These are phyloP conservation scores for Helotiales sp. DNA, from an alignment of 2,329 filamentous ascomycete species.

Conservation along the genomic window DNA sequence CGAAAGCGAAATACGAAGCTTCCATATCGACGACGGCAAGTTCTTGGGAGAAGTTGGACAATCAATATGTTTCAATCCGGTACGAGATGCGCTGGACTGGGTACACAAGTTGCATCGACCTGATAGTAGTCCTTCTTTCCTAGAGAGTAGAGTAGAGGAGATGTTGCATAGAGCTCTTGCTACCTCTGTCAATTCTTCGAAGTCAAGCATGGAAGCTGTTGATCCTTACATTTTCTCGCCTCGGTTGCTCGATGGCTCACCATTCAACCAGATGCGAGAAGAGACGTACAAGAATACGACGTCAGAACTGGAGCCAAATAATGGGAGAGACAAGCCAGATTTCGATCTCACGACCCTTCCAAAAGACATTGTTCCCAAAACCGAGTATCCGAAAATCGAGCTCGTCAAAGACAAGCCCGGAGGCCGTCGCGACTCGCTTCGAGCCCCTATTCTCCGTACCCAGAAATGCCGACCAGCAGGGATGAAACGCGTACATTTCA, in stretches of 20 bases:
- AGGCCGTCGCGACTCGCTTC: not conserved
- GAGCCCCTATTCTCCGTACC: constrained; percentile 6
- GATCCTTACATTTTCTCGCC: not conserved
- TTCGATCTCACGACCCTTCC: not conserved
- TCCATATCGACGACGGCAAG: not conserved
- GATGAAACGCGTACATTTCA: constrained; percentile 1
- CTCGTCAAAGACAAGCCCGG: not conserved
- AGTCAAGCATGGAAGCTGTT: not conserved
- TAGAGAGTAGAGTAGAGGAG: not conserved
- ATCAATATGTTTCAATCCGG: not conserved
- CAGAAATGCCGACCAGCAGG: not conserved
- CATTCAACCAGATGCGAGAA: not conserved
- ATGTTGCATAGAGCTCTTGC: not conserved
- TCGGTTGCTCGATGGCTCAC: not conserved
- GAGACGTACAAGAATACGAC: not conserved
- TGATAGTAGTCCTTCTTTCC: not conserved
- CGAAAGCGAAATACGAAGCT: not conserved
- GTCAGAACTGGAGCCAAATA: not conserved
- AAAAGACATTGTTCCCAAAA: not conserved
- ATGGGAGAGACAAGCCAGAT: not conserved
- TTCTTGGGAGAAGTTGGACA: not conserved
- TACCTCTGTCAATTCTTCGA: not conserved
- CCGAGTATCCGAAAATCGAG: not conserved
- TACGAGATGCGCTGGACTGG: not conserved
- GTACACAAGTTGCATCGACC: not conserved